Evolutionary conservation across 106 monocot genomes (phyloP), one percentile per base, ranked within the genome.

Genomic region (Apostasia ramifera): DNA sequence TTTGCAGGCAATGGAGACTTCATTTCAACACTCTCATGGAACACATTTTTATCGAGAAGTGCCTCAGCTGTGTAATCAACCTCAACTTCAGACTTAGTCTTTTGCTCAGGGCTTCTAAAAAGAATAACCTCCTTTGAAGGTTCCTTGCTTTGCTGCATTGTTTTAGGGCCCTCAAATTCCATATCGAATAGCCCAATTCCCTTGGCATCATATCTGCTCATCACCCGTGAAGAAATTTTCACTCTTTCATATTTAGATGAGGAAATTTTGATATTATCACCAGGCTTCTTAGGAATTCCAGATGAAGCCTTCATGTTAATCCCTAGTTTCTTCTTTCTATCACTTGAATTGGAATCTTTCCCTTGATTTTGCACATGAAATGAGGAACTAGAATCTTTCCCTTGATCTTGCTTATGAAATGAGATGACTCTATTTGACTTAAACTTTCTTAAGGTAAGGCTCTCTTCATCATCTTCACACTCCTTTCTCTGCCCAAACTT

Each of bases 401-500:
- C 42, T 3, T 13, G n/a, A 26, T 1, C 13, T 8, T 66, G 44
- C 14, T 44, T 53, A 59, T 43, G 53, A 52, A 67, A 11, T 14
- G 65, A 13, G 1, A 5, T 12, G 45, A 45, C 13, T 42, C 45
- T n/a, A 45, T 63, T 63, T 63, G 44, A 0, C 26, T 57, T 50
- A n/a, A 61, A 57, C 59, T 44, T 69, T 39, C 11, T 56, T 8
- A 53, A 68, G 72, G 44, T 47, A 6, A 42, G 47, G 63, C 58
- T 10, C 53, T 70, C 73, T 51, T 6, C 61, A 42, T 80, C 70
- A 6, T 44, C 70, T 59, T 78, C 83, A 63, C 66, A 59, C 4
- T 50, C 72, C 57, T 80, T 57, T 63, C 66, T 80, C 40, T 64
- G 70, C 59, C 89, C 89, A 68, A 80, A 78, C 61, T 90, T 90